Evolutionary conservation across 2,329 filamentous ascomycete species (phyloP).

Genomic region (Dactylellina parvicollis): DNA sequence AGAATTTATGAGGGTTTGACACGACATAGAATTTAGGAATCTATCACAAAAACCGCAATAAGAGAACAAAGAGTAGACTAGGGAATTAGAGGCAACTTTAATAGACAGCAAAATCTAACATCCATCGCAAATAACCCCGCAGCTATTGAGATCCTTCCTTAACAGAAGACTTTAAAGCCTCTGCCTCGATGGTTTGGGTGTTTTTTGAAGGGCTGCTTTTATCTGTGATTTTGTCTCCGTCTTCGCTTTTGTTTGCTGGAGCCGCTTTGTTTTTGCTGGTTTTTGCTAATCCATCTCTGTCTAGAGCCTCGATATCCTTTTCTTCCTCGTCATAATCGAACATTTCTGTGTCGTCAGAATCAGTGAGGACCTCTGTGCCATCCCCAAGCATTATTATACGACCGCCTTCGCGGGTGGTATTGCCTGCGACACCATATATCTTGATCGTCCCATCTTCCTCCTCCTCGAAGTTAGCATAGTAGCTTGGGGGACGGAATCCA

Average conservation of each 20-base stretch:
- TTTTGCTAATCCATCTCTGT: slow-evolving; percentile 55
- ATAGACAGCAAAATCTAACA: slow-evolving; percentile 21
- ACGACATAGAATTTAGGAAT: background rate
- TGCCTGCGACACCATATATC: slow-evolving; percentile 35
- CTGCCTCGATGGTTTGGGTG: slow-evolving; percentile 1
- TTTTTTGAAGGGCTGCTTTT: slow-evolving; percentile 25
- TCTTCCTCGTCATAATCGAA: slow-evolving; percentile 82
- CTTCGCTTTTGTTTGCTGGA: background rate
- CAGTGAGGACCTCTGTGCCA: slow-evolving; percentile 89
- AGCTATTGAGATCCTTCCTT: slow-evolving; percentile 24
- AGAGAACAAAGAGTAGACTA: slow-evolving; percentile 16
- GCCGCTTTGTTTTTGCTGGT: background rate
- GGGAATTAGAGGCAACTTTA: slow-evolving; percentile 16
- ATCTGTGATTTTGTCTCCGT: background rate
- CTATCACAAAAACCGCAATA: slow-evolving; percentile 12
- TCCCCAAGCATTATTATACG: slow-evolving; percentile 95
- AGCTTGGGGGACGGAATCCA: slow-evolving; percentile 74
- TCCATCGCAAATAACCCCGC: background rate
- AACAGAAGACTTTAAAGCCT: slow-evolving; percentile 16
- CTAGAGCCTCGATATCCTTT: slow-evolving; percentile 58
- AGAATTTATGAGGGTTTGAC: background rate
- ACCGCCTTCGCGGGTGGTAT: slow-evolving; percentile 64
- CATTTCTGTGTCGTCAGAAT: slow-evolving; percentile 90
- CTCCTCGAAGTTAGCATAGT: slow-evolving; percentile 65
- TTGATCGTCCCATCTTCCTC: slow-evolving; percentile 63